A percentile compares a stretch with the other conserved stretches of the same genome.
Conservation (phyloP, 1,139 yeast genomes). For the Magnusiomyces magnusii region DNA sequence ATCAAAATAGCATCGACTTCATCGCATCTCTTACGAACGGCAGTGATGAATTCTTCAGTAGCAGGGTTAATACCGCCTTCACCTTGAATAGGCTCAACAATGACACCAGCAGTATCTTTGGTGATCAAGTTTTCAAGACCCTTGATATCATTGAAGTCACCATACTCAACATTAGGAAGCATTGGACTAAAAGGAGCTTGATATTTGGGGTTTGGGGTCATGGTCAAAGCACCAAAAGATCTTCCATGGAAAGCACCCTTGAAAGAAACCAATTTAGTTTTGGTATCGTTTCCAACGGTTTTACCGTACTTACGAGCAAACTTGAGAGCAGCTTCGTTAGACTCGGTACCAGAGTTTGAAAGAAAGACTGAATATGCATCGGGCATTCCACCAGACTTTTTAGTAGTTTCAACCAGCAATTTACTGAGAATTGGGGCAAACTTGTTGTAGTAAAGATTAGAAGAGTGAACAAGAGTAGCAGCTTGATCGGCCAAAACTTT, state of each 20-base stretch:
- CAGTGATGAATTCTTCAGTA: conserved; percentile 52
- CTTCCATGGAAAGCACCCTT: conserved; percentile 91
- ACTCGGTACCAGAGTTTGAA: conserved; percentile 93
- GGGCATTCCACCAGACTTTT: conserved; percentile 65
- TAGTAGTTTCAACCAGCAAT: conserved; percentile 62
- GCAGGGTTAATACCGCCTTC: conserved; percentile 89
- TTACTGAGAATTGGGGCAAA: conserved; percentile 77
- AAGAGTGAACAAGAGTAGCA: conserved; percentile 64
- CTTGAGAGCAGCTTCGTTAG: conserved; percentile 95
- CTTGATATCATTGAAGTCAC: conserved; percentile 51
- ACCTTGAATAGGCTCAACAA: conserved; percentile 95
- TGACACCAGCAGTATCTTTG: conserved; percentile 82
- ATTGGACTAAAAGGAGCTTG: conserved; percentile 86
- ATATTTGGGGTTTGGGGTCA: conserved; percentile 87
- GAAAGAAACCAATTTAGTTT: conserved; percentile 55
- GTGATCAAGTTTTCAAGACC: conserved; percentile 53
- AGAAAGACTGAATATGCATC: conserved; percentile 79
- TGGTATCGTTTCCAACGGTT: conserved; percentile 49
- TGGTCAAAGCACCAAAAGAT: conserved; percentile 85
- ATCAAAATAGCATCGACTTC: conserved; percentile 70
- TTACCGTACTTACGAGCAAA: conserved; percentile 85
- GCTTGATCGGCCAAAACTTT: conserved; percentile 67
- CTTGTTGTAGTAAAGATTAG: conserved; percentile 76
- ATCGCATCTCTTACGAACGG: conserved; percentile 59
- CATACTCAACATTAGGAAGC: conserved; percentile 73